Conservation (phyloP, 345 rosid species). For the Brassica carinata region DNA sequence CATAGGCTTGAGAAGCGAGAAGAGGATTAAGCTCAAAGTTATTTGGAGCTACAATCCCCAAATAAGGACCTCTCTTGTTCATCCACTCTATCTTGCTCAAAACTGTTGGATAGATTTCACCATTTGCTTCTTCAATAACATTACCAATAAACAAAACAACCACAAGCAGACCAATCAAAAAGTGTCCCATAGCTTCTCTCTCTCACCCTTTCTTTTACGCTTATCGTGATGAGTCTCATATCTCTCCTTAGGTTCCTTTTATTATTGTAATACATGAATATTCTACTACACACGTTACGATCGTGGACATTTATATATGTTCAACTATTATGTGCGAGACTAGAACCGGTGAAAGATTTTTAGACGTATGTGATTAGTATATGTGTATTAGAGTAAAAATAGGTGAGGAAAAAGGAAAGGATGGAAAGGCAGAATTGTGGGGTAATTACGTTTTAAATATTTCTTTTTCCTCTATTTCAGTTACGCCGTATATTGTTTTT, state of each 20-base stretch:
- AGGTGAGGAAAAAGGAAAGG: background rate
- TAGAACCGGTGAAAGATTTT: background rate
- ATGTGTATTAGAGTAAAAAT: background rate
- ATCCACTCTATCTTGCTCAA: slow-evolving; percentile 38
- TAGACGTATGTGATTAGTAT: background rate
- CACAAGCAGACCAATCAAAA: slow-evolving; percentile 19
- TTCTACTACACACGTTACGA: slow-evolving; percentile 2
- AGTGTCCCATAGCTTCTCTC: slow-evolving; percentile 29
- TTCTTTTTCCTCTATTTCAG: background rate
- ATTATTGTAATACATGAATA: background rate
- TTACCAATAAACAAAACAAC: slow-evolving; percentile 35
- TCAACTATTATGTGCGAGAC: background rate
- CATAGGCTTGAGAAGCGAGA: slow-evolving; percentile 54
- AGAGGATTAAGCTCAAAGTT: slow-evolving; percentile 82
- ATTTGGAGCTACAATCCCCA: slow-evolving; percentile 76
- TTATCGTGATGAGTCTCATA: slow-evolving; percentile 13
- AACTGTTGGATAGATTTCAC: slow-evolving; percentile 26
- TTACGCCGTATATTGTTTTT: background rate
- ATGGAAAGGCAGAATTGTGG: background rate
- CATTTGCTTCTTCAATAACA: slow-evolving; percentile 35
- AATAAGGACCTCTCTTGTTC: slow-evolving; percentile 57
- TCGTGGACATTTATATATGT: slow-evolving; percentile 3
- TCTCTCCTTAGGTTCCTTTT: slow-evolving; percentile 9
- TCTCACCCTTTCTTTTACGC: background rate
- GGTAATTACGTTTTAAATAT: background rate